Evolutionary conservation across 495 filamentous ascomycete genomes (phyloP).

Genomic region (Terfezia boudieri): DNA sequence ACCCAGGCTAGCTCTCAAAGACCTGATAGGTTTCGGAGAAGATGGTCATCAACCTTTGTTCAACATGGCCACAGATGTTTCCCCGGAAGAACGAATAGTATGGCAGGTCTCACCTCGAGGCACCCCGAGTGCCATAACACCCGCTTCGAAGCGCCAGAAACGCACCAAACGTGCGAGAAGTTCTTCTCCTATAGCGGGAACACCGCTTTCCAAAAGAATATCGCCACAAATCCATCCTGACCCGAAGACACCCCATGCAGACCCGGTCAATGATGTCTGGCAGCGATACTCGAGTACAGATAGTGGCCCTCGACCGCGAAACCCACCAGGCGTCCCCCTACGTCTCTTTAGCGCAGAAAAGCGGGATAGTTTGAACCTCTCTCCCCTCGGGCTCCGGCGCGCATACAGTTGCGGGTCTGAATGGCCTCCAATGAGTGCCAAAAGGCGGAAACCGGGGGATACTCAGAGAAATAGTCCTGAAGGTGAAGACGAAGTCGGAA

Average conservation of each 20-base stretch:
- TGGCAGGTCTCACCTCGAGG: slow-evolving; percentile 33
- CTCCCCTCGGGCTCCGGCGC: slow-evolving; percentile 13
- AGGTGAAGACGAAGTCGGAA: neutral
- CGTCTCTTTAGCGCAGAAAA: slow-evolving; percentile 11
- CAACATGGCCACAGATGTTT: slow-evolving; percentile 24
- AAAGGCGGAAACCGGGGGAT: slow-evolving; percentile 18
- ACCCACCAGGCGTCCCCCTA: slow-evolving; percentile 11
- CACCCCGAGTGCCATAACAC: slow-evolving; percentile 22
- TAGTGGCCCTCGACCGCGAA: slow-evolving; percentile 2
- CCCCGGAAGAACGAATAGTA: slow-evolving; percentile 50
- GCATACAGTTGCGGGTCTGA: slow-evolving; percentile 20
- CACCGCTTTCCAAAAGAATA: slow-evolving; percentile 26
- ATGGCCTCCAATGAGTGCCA: slow-evolving; percentile 34
- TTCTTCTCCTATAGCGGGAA: slow-evolving; percentile 49
- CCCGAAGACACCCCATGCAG: slow-evolving; percentile 44
- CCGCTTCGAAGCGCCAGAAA: slow-evolving; percentile 26
- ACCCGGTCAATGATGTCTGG: slow-evolving; percentile 64
- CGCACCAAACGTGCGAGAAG: slow-evolving; percentile 53
- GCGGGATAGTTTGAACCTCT: slow-evolving; percentile 2
- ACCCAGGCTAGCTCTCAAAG: slow-evolving; percentile 49
- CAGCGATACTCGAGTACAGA: slow-evolving; percentile 22
- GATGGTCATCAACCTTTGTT: slow-evolving; percentile 21
- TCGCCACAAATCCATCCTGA: slow-evolving; percentile 33
- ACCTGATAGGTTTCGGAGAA: slow-evolving; percentile 56
- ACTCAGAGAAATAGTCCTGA: slow-evolving; percentile 20